Conservation (phyloP, 2,329 filamentous ascomycete genomes). For the Akanthomyces lecanii region DNA sequence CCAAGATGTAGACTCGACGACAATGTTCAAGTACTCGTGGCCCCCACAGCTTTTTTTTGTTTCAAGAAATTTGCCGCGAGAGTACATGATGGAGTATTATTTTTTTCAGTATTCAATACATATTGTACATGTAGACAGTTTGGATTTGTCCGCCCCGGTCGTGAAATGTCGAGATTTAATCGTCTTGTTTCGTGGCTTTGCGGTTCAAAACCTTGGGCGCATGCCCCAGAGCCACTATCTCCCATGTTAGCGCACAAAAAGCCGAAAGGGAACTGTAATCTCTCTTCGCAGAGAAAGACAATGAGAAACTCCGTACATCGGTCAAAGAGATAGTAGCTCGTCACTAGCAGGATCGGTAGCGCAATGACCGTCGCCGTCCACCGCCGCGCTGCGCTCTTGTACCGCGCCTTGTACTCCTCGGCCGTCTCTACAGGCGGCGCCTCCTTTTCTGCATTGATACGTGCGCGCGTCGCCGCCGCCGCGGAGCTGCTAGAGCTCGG, state of each 20-base stretch:
- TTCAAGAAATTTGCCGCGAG: background rate
- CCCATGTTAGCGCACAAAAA: background rate
- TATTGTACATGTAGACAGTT: background rate
- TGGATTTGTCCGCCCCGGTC: background rate
- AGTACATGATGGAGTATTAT: background rate
- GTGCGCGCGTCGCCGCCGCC: constrained; percentile 22
- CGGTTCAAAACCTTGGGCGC: constrained; percentile 25
- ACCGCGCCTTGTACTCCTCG: constrained; percentile 39
- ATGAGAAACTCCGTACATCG: constrained; percentile 35
- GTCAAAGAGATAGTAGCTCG: constrained; percentile 51
- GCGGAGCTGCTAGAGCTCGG: background rate
- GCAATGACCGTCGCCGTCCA: constrained; percentile 48
- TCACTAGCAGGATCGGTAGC: constrained; percentile 51
- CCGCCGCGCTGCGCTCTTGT: constrained; percentile 41
- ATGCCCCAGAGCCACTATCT: constrained; percentile 30
- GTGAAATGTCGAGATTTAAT: background rate
- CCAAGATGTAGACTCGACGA: constrained; percentile 28
- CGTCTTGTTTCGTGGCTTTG: background rate
- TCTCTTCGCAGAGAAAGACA: background rate
- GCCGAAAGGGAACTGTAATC: background rate
- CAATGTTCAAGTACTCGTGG: background rate
- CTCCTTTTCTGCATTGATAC: constrained; percentile 22
- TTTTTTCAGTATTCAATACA: background rate
- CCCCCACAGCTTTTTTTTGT: no score
- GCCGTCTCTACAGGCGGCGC: constrained; percentile 21